phyloP scores from a whole-genome alignment of 2,329 filamentous ascomycete species.

The Phaeomoniella chlamydospora region DNA sequence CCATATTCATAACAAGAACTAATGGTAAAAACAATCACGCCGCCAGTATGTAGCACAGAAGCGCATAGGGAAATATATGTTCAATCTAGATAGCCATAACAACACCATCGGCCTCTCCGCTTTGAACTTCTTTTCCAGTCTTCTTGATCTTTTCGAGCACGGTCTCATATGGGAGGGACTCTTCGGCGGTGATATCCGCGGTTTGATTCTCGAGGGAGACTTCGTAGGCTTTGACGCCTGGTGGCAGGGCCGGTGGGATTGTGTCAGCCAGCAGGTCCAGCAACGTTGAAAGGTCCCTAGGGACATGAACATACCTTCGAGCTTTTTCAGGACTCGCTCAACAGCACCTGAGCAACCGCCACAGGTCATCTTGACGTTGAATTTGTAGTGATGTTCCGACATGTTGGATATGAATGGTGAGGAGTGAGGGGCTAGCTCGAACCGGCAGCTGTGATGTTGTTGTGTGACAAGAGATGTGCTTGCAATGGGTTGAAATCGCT shows the following conservation, averaged over 20 bases:
- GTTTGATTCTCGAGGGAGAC: constrained; percentile 78
- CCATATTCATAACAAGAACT: too few relatives aligned
- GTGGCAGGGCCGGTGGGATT: too few relatives aligned
- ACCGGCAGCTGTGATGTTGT: too few relatives aligned
- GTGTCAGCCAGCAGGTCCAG: too few relatives aligned
- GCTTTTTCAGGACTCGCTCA: constrained; percentile 80
- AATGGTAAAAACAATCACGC: too few relatives aligned
- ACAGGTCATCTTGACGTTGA: constrained; percentile 88
- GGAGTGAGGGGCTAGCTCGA: not conserved
- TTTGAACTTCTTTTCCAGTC: constrained; percentile 86
- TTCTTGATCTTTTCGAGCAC: constrained; percentile 83
- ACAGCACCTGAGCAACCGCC: constrained; percentile 91
- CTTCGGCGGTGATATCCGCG: constrained; percentile 59
- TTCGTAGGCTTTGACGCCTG: constrained; percentile 75
- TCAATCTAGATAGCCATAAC: constrained; percentile 17
- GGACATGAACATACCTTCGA: constrained; percentile 67
- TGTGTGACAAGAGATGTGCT: too few relatives aligned
- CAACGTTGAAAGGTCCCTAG: too few relatives aligned
- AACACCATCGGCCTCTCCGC: constrained; percentile 30
- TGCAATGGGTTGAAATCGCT: too few relatives aligned
- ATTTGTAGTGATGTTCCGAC: constrained; percentile 84
- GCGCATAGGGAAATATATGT: too few relatives aligned
- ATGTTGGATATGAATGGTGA: constrained; percentile 31
- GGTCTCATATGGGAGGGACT: constrained; percentile 58
- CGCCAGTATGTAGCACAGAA: too few relatives aligned